Conservation (phyloP, 1,284 basidiomycete genomes). For the Apiotrichum montevideense region DNA sequence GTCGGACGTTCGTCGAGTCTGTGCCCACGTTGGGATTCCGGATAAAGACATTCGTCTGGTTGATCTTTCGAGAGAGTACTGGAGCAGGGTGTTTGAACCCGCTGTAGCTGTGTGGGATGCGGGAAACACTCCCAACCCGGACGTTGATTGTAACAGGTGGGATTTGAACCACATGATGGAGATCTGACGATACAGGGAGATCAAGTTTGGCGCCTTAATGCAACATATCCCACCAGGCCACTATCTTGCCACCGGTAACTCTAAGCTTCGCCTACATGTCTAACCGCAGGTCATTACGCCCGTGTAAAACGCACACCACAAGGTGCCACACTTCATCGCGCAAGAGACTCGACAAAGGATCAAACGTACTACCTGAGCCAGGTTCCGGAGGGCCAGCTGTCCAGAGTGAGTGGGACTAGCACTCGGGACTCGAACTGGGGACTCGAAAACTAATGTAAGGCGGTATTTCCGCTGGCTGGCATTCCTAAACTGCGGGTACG, state of each 20-base stretch:
- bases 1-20: conserved; percentile 79
- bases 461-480: conserved; percentile 71
- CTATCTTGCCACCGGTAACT: conserved; percentile 74
- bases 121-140: conserved; percentile 85
- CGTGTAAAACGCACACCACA: conserved; percentile 54
- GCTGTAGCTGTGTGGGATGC: conserved; percentile 66
- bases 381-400: conserved; percentile 60
- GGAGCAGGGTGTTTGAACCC: conserved; percentile 81
- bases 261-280: background rate
- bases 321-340: conserved; percentile 57
- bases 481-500: conserved; percentile 66
- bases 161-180: conserved; percentile 5
- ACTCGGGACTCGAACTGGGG: too few relatives aligned
- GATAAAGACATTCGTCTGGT: conserved; percentile 58
- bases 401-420: conserved; percentile 29
- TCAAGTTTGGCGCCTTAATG: conserved; percentile 86
- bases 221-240: conserved; percentile 52
- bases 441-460: conserved; percentile 39
- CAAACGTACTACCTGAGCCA: conserved; percentile 91
- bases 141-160: conserved; percentile 85
- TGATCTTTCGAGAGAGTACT: conserved; percentile 79
- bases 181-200: conserved; percentile 57
- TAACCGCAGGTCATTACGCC: conserved; percentile 76
- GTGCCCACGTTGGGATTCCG: conserved; percentile 57
- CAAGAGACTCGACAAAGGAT: conserved; percentile 69